Evolutionary conservation across 2,329 filamentous ascomycete genomes (phyloP).

Genomic region (Cryphonectria japonica): DNA sequence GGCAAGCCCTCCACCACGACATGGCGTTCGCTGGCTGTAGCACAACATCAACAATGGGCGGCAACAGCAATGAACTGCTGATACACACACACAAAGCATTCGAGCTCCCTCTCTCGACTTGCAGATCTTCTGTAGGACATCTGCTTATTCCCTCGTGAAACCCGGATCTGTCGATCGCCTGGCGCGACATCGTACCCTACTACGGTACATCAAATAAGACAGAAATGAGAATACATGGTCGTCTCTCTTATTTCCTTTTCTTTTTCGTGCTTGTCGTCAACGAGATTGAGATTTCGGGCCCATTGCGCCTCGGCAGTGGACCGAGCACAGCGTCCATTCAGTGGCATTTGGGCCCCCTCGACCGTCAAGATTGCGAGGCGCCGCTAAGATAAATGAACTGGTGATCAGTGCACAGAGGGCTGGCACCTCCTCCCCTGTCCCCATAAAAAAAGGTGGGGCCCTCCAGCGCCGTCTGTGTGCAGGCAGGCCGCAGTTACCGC

Average conservation of each 20-base stretch:
- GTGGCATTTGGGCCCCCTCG: constrained; percentile 5
- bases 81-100: not conserved
- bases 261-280: not conserved
- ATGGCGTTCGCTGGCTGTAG: not conserved
- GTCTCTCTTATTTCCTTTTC: no score
- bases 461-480: not conserved
- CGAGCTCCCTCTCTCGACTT: not conserved
- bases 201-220: not conserved
- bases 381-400: constrained; percentile 21
- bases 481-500: constrained; percentile 21
- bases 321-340: constrained; percentile 14
- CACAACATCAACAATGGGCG: not conserved
- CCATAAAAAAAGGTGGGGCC: not conserved
- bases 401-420: constrained; percentile 22
- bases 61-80: not conserved
- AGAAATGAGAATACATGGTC: not conserved
- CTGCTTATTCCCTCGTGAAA: constrained; percentile 8
- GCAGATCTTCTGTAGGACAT: constrained; percentile 23
- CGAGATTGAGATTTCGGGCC: constrained; percentile 7
- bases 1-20: not conserved
- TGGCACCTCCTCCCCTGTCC: no score
- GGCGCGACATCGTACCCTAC: not conserved
- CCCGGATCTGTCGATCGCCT: constrained; percentile 3
- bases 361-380: constrained; percentile 21
- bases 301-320: constrained; percentile 23